Evolutionary conservation across 495 filamentous ascomycete species (phyloP).

Genomic region (Alectoria sarmentosa): DNA sequence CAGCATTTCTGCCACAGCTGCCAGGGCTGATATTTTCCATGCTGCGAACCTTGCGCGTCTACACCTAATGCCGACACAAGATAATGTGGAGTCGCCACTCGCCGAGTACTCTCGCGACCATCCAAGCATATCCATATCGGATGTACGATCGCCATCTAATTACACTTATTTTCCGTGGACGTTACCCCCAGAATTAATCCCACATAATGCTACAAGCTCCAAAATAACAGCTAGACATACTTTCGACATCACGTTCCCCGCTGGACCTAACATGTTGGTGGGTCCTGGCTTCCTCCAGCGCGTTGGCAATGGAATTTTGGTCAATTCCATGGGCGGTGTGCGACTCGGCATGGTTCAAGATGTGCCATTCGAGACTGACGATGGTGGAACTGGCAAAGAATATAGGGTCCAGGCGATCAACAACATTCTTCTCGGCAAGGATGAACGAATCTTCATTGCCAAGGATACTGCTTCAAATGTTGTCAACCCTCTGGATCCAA

Average conservation of each 20-base stretch:
- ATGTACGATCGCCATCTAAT: slow-evolving; percentile 59
- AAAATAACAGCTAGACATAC: slow-evolving; percentile 54
- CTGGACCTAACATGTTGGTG: slow-evolving; percentile 48
- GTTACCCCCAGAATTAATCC: slow-evolving; percentile 64
- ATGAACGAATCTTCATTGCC: slow-evolving; percentile 82
- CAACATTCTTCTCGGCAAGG: slow-evolving; percentile 73
- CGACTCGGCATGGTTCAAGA: slow-evolving; percentile 76
- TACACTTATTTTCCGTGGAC: slow-evolving; percentile 94
- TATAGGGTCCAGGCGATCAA: slow-evolving; percentile 74
- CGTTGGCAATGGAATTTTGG: slow-evolving; percentile 63
- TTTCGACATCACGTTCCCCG: slow-evolving; percentile 76
- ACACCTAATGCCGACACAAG: slow-evolving; percentile 59
- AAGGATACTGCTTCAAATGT: slow-evolving; percentile 67
- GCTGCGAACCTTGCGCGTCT: slow-evolving; percentile 80
- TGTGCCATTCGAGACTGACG: slow-evolving; percentile 34
- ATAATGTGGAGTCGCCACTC: slow-evolving; percentile 45
- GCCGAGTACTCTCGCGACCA: slow-evolving; percentile 45
- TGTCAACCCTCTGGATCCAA: slow-evolving; percentile 63
- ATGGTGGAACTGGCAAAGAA: slow-evolving; percentile 31
- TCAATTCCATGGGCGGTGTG: slow-evolving; percentile 72
- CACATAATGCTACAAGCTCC: slow-evolving; percentile 63
- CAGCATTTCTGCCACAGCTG: slow-evolving; percentile 70
- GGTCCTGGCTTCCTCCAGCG: slow-evolving; percentile 52
- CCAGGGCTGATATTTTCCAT: slow-evolving; percentile 82
- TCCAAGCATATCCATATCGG: slow-evolving; percentile 48